Evolutionary conservation across 1,284 basidiomycete species (phyloP).

Genomic region (Sanghuangporus sanghuang): DNA sequence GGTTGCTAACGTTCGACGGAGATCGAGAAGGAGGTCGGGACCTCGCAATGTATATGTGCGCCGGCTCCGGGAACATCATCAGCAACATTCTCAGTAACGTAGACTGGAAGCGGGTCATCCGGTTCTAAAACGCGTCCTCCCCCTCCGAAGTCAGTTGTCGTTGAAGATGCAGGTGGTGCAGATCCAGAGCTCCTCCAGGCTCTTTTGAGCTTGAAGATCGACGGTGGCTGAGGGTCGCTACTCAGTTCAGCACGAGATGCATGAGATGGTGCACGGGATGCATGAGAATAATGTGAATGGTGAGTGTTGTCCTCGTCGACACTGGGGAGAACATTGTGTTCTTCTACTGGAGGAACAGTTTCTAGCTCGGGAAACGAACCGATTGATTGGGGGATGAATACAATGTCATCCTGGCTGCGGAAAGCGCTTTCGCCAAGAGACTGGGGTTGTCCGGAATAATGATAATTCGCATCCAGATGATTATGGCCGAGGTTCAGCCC

Average conservation of each 20-base stretch:
- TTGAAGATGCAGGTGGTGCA: not conserved
- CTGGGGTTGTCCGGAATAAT: not conserved
- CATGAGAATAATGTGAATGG: not conserved
- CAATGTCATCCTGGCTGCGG: not conserved
- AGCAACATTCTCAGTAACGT: not conserved
- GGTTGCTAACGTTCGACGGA: too few relatives aligned
- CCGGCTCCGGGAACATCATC: not conserved
- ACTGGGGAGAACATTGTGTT: not conserved
- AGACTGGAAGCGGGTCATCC: not conserved
- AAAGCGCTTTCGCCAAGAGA: not conserved
- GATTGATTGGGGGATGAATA: not conserved
- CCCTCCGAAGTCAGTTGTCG: not conserved
- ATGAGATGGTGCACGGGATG: not conserved
- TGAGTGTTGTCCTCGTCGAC: not conserved
- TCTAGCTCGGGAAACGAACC: constrained; percentile 8
- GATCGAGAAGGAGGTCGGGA: not conserved
- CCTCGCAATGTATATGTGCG: not conserved
- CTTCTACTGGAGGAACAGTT: not conserved
- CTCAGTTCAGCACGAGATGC: not conserved
- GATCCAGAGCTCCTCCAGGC: constrained; percentile 4
- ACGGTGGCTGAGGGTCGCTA: constrained; percentile 7
- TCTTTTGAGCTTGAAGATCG: constrained; percentile 2
- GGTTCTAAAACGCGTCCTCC: not conserved
- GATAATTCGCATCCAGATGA: not conserved
- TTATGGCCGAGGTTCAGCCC: not conserved